Evolutionary conservation across 805 yeast species (phyloP).

Genomic region (Ogataea dorogensis): DNA sequence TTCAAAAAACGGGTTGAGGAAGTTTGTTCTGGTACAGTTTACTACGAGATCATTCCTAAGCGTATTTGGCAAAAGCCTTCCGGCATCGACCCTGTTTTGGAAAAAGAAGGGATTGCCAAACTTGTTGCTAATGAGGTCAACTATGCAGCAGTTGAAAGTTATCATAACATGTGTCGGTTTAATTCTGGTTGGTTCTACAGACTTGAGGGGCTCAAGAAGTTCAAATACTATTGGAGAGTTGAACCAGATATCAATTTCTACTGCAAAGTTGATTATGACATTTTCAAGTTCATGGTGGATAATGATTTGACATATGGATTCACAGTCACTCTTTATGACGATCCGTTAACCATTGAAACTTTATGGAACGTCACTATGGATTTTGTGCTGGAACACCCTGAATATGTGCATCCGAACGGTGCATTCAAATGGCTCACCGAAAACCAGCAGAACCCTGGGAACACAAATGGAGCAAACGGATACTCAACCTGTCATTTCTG

Average conservation of each 20-base stretch:
- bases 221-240: slow-evolving; percentile 91
- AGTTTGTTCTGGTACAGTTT: slow-evolving; percentile 32
- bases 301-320: slow-evolving; percentile 72
- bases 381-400: slow-evolving; percentile 59
- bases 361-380: slow-evolving; percentile 73
- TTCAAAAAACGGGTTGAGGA: slow-evolving; percentile 49
- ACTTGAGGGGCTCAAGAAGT: slow-evolving; percentile 61
- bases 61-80: slow-evolving; percentile 63
- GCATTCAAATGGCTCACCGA: slow-evolving; percentile 69
- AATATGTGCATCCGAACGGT: slow-evolving; percentile 57
- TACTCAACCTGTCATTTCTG: slow-evolving; percentile 89
- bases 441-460: slow-evolving; percentile 59
- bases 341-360: slow-evolving; percentile 62
- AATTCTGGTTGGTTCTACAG: slow-evolving; percentile 83
- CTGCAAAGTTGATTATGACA: slow-evolving; percentile 78
- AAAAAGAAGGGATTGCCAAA: slow-evolving; percentile 22
- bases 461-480: slow-evolving; percentile 41
- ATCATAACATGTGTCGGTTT: slow-evolving; percentile 89
- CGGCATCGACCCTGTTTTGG: slow-evolving; percentile 44
- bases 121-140: slow-evolving; percentile 48
- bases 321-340: slow-evolving; percentile 69
- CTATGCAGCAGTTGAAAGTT: slow-evolving; percentile 72
- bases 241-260: slow-evolving; percentile 76
- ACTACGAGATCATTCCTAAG: slow-evolving; percentile 33
- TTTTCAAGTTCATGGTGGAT: slow-evolving; percentile 78